A percentile compares a stretch with the other conserved stretches of the same genome.
Conservation (phyloP, 1,284 basidiomycete genomes). For the Afroboletus lepidellus region DNA sequence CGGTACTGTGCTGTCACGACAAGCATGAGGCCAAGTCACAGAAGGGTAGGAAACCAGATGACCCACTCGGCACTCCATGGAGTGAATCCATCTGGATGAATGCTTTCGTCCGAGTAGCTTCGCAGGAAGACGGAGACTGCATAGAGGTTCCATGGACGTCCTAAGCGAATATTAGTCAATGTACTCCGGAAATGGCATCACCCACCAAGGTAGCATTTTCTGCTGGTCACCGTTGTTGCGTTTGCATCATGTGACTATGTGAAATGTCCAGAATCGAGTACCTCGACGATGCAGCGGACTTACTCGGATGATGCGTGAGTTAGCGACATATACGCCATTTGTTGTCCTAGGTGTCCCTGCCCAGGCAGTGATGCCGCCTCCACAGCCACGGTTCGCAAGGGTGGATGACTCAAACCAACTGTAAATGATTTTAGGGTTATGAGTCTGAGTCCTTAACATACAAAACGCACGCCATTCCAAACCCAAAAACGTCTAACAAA, state of each 20-base stretch:
- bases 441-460: background rate
- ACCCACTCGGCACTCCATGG: background rate
- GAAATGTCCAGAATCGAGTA: background rate
- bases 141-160: background rate
- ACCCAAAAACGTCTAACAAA: constrained; percentile 52
- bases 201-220: background rate
- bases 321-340: background rate
- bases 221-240: background rate
- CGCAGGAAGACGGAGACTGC: background rate
- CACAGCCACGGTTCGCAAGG: background rate
- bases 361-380: background rate
- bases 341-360: background rate
- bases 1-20: background rate
- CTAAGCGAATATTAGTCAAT: background rate
- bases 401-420: background rate
- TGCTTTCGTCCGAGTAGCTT: background rate
- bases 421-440: background rate
- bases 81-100: background rate
- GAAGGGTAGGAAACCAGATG: background rate
- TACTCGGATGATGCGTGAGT: background rate
- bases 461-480: constrained; percentile 23
- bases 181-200: background rate
- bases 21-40: background rate
- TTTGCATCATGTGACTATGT: background rate
- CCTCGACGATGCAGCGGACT: background rate